A percentile compares a stretch with the other conserved stretches of the same genome.
These are phyloP conservation scores for Bipolaris cookei DNA, from an alignment of 2,329 filamentous ascomycete species.

Conservation along the genomic window DNA sequence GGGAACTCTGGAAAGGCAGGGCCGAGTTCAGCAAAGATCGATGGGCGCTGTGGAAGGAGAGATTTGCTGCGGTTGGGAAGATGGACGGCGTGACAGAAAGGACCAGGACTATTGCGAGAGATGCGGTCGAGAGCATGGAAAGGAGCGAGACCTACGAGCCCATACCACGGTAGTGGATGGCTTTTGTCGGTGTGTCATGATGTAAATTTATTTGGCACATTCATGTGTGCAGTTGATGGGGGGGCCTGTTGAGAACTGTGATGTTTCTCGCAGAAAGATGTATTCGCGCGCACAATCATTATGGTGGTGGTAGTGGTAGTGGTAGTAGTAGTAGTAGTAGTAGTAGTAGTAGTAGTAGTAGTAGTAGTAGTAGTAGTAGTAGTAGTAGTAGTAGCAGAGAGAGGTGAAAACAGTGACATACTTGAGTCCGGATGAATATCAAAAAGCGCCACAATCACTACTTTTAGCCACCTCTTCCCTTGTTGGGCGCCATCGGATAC, in stretches of 20 bases:
- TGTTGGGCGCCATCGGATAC: background rate
- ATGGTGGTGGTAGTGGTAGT: background rate
- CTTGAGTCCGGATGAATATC: too few relatives aligned
- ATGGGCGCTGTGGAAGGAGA: conserved; percentile 44
- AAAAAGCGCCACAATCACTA: too few relatives aligned
- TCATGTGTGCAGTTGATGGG: background rate
- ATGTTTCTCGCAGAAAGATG: background rate
- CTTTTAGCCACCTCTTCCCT: too few relatives aligned
- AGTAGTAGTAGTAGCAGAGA: too few relatives aligned
- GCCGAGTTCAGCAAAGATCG: conserved; percentile 40
- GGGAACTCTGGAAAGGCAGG: conserved; percentile 39
- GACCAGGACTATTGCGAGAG: conserved; percentile 32
- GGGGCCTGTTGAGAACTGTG: background rate
- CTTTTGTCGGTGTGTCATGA: background rate
- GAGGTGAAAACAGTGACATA: too few relatives aligned
- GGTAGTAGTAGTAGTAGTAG: too few relatives aligned
- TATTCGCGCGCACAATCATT: background rate
- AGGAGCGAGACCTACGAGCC: conserved; percentile 31
- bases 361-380: too few relatives aligned
- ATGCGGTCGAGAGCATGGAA: conserved; percentile 40
- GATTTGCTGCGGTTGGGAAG: conserved; percentile 33
- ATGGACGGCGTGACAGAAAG: conserved; percentile 30
- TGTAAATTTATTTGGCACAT: background rate
- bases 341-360: too few relatives aligned
- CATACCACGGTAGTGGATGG: background rate